A percentile compares a stretch with the other conserved stretches of the same genome.
Conservation (phyloP, 257 asterid species). For the Oldenlandia corymbosa region DNA sequence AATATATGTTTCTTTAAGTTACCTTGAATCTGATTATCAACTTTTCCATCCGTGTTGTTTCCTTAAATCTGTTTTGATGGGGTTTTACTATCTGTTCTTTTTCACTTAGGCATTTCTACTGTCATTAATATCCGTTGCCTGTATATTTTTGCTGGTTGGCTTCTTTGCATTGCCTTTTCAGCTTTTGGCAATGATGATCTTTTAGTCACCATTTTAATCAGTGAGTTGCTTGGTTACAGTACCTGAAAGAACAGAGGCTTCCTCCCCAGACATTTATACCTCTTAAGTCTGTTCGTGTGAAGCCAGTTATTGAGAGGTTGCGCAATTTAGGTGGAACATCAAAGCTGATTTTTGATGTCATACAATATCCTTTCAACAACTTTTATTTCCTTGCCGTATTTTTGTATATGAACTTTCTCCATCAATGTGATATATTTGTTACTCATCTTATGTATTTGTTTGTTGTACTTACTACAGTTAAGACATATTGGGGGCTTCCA, state of each 20-base stretch:
- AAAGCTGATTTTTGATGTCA: slow-evolving; percentile 81
- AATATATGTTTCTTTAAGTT: background rate
- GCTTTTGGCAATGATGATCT: background rate
- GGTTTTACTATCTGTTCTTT: too few species aligned
- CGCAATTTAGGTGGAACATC: slow-evolving; percentile 94
- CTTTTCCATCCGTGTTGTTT: background rate
- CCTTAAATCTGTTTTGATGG: background rate
- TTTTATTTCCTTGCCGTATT: background rate
- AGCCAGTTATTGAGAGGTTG: slow-evolving; percentile 78
- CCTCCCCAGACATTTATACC: slow-evolving; percentile 99
- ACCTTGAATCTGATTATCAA: background rate
- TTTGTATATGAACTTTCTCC: slow-evolving; percentile 1
- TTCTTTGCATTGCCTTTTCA: background rate
- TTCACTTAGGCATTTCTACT: too few species aligned
- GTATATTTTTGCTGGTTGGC: background rate
- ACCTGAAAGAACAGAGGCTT: slow-evolving; percentile 94
- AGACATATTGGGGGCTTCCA: too few species aligned
- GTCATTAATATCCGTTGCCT: background rate
- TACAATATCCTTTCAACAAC: slow-evolving; percentile 71
- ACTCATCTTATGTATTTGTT: background rate
- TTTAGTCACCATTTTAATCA: background rate
- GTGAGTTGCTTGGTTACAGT: slow-evolving; percentile 46
- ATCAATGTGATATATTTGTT: background rate
- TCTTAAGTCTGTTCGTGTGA: slow-evolving; percentile 87
- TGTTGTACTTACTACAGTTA: too few species aligned